Base-by-base conservation (phyloP, 768 basidiomycete species). In the Pisolithus microcarpus region DNA sequence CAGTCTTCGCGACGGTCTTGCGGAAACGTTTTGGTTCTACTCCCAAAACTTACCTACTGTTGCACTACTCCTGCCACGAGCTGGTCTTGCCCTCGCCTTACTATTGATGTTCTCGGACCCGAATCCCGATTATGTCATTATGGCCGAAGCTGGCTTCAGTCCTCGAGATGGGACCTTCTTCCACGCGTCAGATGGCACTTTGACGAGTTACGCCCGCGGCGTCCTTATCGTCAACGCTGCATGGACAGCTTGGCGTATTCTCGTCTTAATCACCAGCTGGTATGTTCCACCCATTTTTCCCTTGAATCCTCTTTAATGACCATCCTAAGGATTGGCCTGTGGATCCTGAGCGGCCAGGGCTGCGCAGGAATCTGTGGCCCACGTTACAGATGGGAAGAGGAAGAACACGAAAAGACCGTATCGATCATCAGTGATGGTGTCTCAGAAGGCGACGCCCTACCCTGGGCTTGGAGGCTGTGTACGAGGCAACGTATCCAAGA, bases 361-460 rank as follows among this genome's bases (percentile, higher is more conserved):
- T 86, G 85, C 43, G 89, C 81, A 45, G 88, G 90, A n/a, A 63
- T 91, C 15, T 89, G 87, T 65, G 90, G 90, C 40, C 90, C 90
- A 9, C 80, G 87, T 13, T 80, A 82, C 59, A 76, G 84, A 55
- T 90, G 87, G 90, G 89, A 91, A 62, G 90, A 91, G 69, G 79
- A 85, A 46, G 81, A 82, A 24, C 74, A 71, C 15, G 84, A 85
- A 61, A 85, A 84, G 71, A 71, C 72, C 3, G 63, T 72, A 38
- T 75, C 79, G 4, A 58, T 73, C 21, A 77, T 79, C 58, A 75
- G 70, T 52, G 81, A 81, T 46, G 54, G 64, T 1, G 60, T 51
- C 16, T 63, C 69, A 11, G 78, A 79, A 24, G 59, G 63, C 15
- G 73, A 73, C 23, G 72, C 76, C 13, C 74, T 92, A 21, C 77